Base-by-base conservation (phyloP, 257 asterid genomes). In the Echites panduratus region DNA sequence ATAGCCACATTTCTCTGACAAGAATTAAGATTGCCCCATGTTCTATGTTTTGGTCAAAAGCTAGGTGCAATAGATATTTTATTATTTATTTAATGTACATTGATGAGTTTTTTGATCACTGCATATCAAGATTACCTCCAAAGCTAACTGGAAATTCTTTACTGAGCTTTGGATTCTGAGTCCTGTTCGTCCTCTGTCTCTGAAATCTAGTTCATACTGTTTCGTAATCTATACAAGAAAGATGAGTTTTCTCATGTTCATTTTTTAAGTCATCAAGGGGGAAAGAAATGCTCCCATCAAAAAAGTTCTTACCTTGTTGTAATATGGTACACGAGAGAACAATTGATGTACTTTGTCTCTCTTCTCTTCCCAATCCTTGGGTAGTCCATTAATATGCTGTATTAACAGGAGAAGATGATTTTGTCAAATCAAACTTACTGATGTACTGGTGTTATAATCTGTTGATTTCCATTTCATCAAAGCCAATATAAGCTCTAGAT, bases 351-450 rank as follows among this genome's bases (percentile, higher is more conserved):
- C 89, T 83, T 78, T 89, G 66, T 91, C 92, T 78, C 67, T 85
- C 79, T 82, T 85, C 65, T 66, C 91, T 71, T 87, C 86, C 97
- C 97, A 94, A 44, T 86, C 96, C 5, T 70, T 11, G 6, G 97
- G 97, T 47, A 91, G 81, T 74, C 97, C 97, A 79, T 84, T 89
- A 19, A 87, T 85, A 75, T 94, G 96, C 75, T 94, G 91, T 61
- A 78, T 44, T 47, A 43, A 19, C 16, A 10, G 11, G 16, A 70
- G 35, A 56, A n/a, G 2, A 70, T 52, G 9, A 75, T 63, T 47
- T 10, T 27, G 29, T 27, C 32, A 17, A 45, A 50, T 12, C 64
- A n/a, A 16, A 22, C 11, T 1, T 5, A 2, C 19, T 24, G 3
- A 10, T 26, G 53, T 41, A 35, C 41, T 35, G 17, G 49, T 50